These are phyloP conservation scores for Cystoderma amianthinum DNA, from an alignment of 768 basidiomycete species.

Conservation along the genomic window DNA sequence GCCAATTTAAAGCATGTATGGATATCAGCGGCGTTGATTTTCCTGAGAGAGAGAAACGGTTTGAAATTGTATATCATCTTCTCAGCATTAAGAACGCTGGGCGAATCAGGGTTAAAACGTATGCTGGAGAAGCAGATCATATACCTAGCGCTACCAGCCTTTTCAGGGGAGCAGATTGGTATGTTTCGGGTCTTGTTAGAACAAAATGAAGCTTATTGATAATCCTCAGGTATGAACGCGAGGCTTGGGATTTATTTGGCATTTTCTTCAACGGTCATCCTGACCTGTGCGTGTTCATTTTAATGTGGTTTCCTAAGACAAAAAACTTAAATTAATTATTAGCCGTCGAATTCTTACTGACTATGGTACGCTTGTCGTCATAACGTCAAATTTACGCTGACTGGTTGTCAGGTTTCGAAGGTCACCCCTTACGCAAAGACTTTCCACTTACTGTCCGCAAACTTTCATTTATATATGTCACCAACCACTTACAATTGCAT, in stretches of 20 bases:
- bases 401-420: conserved; percentile 71
- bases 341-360: conserved; percentile 97
- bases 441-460: conserved; percentile 87
- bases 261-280: conserved; percentile 96
- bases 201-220: conserved; percentile 2
- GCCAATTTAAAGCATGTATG: conserved; percentile 88
- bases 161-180: conserved; percentile 95
- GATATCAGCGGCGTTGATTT: conserved; percentile 96
- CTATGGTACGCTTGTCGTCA: conserved; percentile 71
- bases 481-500: conserved; percentile 4
- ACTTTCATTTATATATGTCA: not conserved
- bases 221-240: conserved; percentile 79
- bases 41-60: conserved; percentile 87
- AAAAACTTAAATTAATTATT: too few relatives aligned
- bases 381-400: too few relatives aligned
- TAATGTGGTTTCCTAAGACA: too few relatives aligned
- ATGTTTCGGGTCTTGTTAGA: conserved; percentile 12
- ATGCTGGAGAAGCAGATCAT: conserved; percentile 86
- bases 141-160: conserved; percentile 78
- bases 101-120: conserved; percentile 94
- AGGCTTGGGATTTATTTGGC: conserved; percentile 97
- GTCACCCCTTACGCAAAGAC: conserved; percentile 95
- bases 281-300: conserved; percentile 65
- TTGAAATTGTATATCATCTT: conserved; percentile 96
- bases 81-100: conserved; percentile 74